phyloP scores from a whole-genome alignment of 371 early-diverging fungal genomes.

The Apophysomyces trapeziformis region DNA sequence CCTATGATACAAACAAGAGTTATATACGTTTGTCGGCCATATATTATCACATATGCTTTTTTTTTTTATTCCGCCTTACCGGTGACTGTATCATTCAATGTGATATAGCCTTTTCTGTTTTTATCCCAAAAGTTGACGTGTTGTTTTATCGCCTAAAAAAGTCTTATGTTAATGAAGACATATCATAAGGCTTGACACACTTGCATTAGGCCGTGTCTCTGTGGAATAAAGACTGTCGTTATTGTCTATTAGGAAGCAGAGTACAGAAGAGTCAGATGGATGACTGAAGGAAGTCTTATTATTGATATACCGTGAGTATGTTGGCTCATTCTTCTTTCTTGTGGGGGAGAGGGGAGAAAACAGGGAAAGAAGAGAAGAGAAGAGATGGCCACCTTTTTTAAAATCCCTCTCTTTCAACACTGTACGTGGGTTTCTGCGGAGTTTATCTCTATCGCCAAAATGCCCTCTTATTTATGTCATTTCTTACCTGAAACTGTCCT shows the following conservation, averaged over 20 bases:
- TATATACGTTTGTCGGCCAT: too few relatives aligned
- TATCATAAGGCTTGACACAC: not conserved
- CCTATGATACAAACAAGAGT: constrained; percentile 16
- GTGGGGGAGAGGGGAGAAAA: not conserved
- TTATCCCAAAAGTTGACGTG: constrained; percentile 30
- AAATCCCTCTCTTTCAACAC: not conserved
- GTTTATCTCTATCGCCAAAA: constrained; percentile 2
- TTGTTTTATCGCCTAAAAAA: constrained; percentile 16
- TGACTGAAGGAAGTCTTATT: not conserved
- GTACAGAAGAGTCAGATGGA: too few relatives aligned
- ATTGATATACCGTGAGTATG: not conserved
- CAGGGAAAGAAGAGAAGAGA: constrained; percentile 1
- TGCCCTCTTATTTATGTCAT: not conserved
- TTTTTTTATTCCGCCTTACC: constrained; percentile 20
- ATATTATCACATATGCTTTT: not conserved
- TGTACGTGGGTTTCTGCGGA: constrained; percentile 7
- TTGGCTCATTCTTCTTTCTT: not conserved
- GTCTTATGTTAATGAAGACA: not conserved
- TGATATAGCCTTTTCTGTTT: constrained; percentile 31
- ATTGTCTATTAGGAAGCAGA: too few relatives aligned
- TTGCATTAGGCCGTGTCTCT: not conserved
- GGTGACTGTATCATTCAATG: constrained; percentile 19
- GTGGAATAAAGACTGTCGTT: too few relatives aligned
- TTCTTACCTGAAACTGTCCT: not conserved
- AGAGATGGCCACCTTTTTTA: not conserved